phyloP scores from a whole-genome alignment of 2,329 filamentous ascomycete genomes.

The Leptographium radiaticola region DNA sequence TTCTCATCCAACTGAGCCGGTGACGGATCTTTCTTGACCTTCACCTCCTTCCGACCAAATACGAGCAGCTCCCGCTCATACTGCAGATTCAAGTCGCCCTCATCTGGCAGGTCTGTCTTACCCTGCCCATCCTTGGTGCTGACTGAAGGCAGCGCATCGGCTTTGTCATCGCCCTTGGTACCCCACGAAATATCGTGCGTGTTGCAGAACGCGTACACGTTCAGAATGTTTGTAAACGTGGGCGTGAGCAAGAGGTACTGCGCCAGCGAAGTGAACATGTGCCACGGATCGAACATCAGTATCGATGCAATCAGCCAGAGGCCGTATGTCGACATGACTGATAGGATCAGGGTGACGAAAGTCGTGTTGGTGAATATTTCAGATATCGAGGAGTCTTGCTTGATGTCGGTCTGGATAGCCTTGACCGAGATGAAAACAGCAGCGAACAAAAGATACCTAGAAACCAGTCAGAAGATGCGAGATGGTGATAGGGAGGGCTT shows the following conservation, averaged over 20 bases:
- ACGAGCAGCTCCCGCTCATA: constrained; percentile 74
- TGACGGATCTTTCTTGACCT: constrained; percentile 50
- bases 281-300: constrained; percentile 96
- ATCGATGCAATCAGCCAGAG: constrained; percentile 87
- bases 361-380: constrained; percentile 75
- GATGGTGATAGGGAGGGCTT: neutral
- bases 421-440: constrained; percentile 87
- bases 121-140: constrained; percentile 78
- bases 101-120: constrained; percentile 91
- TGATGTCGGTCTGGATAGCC: constrained; percentile 62
- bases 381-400: constrained; percentile 53
- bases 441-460: constrained; percentile 80
- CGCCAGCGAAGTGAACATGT: constrained; percentile 91
- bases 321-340: constrained; percentile 80
- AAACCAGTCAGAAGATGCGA: constrained; percentile 13
- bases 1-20: constrained; percentile 53
- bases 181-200: constrained; percentile 91
- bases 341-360: constrained; percentile 90
- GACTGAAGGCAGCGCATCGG: constrained; percentile 78
- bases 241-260: constrained; percentile 94
- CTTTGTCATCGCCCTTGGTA: constrained; percentile 88
- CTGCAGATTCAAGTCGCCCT: constrained; percentile 86
- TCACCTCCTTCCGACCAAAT: constrained; percentile 62
- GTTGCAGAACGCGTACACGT: constrained; percentile 98
- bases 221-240: constrained; percentile 95